phyloP scores from a whole-genome alignment of 169 alveolate species.

The Amoebophrya sp. region DNA sequence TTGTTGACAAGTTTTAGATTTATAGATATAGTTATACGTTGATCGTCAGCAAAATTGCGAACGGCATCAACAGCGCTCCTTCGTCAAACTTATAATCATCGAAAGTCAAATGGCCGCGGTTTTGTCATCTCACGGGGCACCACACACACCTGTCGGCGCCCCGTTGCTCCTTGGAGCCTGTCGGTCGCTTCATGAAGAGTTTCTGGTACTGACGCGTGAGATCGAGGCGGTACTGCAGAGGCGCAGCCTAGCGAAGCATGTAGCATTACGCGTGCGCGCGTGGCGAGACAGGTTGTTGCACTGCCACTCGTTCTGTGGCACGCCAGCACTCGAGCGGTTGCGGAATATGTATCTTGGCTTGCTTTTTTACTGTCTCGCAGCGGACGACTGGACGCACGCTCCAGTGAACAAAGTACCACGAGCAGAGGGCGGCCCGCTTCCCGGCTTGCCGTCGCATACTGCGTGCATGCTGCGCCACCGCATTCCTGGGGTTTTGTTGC shows the following conservation, averaged over 20 bases:
- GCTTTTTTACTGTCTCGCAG: not conserved
- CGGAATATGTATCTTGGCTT: not conserved
- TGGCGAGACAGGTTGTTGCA: not conserved
- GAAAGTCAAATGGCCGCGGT: too few species aligned
- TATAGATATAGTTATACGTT: too few species aligned
- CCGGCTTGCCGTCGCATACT: not conserved
- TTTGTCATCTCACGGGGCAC: too few species aligned
- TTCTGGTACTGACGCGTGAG: not conserved
- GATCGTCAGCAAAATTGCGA: too few species aligned
- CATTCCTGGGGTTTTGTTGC: not conserved
- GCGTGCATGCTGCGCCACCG: slow-evolving; percentile 27
- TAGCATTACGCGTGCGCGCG: not conserved
- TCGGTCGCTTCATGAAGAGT: not conserved
- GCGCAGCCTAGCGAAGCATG: not conserved
- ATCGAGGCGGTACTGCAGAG: not conserved
- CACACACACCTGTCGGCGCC: too few species aligned
- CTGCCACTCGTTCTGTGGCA: not conserved
- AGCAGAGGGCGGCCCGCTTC: not conserved
- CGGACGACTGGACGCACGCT: not conserved
- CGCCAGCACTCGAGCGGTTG: not conserved
- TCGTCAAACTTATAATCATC: too few species aligned
- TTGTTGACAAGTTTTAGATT: too few species aligned
- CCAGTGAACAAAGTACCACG: not conserved
- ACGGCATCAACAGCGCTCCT: too few species aligned
- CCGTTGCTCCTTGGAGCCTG: not conserved